Conservation (phyloP, 1,139 yeast genomes). For the Hyphopichia burtonii region DNA sequence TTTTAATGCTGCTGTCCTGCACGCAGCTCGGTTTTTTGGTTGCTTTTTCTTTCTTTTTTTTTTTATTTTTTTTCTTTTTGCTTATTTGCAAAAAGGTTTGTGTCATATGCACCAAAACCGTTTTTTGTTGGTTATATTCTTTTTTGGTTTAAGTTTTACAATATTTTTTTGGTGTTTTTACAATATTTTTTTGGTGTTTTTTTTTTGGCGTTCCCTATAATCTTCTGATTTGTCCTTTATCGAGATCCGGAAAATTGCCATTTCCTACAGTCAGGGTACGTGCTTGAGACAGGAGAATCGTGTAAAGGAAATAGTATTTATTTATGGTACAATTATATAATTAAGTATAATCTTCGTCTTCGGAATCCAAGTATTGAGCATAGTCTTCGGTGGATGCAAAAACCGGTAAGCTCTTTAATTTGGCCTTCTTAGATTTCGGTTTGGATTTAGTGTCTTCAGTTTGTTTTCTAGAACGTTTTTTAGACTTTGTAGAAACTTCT, state of each 20-base stretch:
- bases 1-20: too few species aligned
- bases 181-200: too few species aligned
- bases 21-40: too few species aligned
- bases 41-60: background rate
- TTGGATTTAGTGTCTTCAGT: conserved; percentile 15
- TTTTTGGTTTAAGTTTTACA: background rate
- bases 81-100: too few species aligned
- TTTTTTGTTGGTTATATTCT: background rate
- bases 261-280: too few species aligned
- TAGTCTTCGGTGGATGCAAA: conserved; percentile 93
- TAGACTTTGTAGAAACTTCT: conserved; percentile 11
- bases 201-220: too few species aligned
- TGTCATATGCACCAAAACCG: conserved; percentile 1
- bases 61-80: background rate
- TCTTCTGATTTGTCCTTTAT: too few species aligned
- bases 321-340: background rate
- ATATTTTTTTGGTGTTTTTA: too few species aligned
- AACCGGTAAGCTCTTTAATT: conserved; percentile 69
- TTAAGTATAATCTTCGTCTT: conserved; percentile 46
- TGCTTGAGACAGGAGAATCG: too few species aligned
- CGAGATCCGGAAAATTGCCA: too few species aligned
- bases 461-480: conserved; percentile 19
- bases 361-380: conserved; percentile 69
- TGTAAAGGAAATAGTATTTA: too few species aligned
- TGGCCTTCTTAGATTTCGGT: conserved; percentile 51